Conservation (phyloP, 2,329 filamentous ascomycete species). For the Emergomyces orientalis region DNA sequence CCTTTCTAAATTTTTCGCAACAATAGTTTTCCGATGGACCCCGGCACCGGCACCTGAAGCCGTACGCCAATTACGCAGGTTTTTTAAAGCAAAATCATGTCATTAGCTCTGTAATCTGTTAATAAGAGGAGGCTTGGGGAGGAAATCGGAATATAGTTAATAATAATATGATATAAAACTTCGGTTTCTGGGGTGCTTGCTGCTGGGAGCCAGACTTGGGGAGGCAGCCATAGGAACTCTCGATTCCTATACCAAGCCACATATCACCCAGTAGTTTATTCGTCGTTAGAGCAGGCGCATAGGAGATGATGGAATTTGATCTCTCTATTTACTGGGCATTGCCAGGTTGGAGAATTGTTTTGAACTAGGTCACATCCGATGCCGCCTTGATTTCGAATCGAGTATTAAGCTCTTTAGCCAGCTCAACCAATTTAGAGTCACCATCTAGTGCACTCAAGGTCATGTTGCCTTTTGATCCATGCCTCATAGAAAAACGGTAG, state of each 20-base stretch:
- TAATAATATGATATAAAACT: neutral
- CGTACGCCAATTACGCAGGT: neutral
- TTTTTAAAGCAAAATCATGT: neutral
- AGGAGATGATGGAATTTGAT: too few species aligned
- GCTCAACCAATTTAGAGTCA: too few species aligned
- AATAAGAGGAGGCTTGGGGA: neutral
- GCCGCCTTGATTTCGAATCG: too few species aligned
- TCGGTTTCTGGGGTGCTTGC: neutral
- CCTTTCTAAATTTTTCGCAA: neutral
- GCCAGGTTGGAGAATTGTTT: too few species aligned
- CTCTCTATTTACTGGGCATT: too few species aligned
- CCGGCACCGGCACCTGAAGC: neutral
- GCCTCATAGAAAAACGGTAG: too few species aligned
- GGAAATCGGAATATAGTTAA: neutral
- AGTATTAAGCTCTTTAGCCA: too few species aligned
- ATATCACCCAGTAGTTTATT: too few species aligned
- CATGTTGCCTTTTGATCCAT: too few species aligned
- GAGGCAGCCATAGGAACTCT: neutral
- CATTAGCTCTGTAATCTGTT: neutral
- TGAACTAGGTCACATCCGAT: too few species aligned
- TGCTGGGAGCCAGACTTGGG: neutral
- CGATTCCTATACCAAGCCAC: neutral
- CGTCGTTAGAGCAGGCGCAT: too few species aligned
- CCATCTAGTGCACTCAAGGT: too few species aligned
- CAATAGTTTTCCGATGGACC: neutral